Conservation (phyloP, 2,329 filamentous ascomycete genomes). For the Scorias spongiosa region DNA sequence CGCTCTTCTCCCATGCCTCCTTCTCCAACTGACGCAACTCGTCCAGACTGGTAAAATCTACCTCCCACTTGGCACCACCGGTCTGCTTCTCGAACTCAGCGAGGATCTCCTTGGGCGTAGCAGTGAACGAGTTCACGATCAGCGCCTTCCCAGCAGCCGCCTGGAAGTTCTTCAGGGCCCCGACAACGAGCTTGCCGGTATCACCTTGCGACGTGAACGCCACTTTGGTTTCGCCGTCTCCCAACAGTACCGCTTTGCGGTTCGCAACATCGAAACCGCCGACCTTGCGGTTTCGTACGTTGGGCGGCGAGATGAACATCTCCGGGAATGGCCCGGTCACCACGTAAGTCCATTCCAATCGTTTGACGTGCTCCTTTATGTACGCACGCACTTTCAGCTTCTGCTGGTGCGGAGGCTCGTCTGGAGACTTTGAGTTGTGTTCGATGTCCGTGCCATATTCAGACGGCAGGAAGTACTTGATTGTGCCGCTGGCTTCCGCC, state of each 20-base stretch:
- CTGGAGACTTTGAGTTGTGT: slow-evolving; percentile 38
- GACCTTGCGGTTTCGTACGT: slow-evolving; percentile 22
- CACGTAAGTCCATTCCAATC: slow-evolving; percentile 48
- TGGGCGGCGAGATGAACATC: slow-evolving; percentile 38
- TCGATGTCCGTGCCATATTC: slow-evolving; percentile 55
- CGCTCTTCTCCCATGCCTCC: slow-evolving; percentile 40
- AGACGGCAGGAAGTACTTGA: slow-evolving; percentile 51
- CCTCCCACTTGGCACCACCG: slow-evolving; percentile 37
- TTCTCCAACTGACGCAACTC: slow-evolving; percentile 42
- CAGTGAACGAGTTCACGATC: slow-evolving; percentile 57
- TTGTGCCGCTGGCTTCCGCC: slow-evolving; percentile 37
- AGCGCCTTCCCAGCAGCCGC: slow-evolving; percentile 40
- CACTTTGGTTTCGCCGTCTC: slow-evolving; percentile 44
- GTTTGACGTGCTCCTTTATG: slow-evolving; percentile 36
- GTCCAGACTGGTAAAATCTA: slow-evolving; percentile 38
- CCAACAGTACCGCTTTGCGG: slow-evolving; percentile 46
- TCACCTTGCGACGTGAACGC: slow-evolving; percentile 59
- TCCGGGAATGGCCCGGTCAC: slow-evolving; percentile 58
- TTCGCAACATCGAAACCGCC: slow-evolving; percentile 45
- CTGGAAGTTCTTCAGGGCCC: slow-evolving; percentile 42
- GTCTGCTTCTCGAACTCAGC: slow-evolving; percentile 56
- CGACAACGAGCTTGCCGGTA: slow-evolving; percentile 51
- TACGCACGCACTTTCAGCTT: slow-evolving; percentile 53
- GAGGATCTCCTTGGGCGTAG: slow-evolving; percentile 46
- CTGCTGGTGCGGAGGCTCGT: slow-evolving; percentile 52